Conservation (phyloP, 2,329 filamentous ascomycete species). For the Dothideomycetes sp. region DNA sequence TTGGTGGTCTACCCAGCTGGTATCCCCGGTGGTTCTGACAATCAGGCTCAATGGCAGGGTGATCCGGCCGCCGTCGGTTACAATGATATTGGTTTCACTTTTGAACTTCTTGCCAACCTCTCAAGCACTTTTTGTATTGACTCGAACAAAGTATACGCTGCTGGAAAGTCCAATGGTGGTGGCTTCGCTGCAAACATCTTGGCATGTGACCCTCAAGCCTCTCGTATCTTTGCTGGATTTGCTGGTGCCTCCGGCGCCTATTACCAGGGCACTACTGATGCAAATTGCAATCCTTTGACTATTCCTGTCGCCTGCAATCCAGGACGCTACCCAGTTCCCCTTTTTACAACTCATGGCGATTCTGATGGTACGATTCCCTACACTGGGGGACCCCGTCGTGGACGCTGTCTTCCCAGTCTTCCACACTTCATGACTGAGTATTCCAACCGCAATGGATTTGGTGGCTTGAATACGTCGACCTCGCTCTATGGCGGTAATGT, state of each 20-base stretch:
- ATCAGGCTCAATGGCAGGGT: constrained; percentile 32
- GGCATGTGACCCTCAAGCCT: constrained; percentile 36
- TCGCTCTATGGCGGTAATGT: constrained; percentile 23
- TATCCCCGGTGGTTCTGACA: constrained; percentile 20
- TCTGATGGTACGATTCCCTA: constrained; percentile 35
- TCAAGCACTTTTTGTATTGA: constrained; percentile 37
- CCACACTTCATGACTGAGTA: constrained; percentile 30
- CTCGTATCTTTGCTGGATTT: constrained; percentile 41
- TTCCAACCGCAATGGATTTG: constrained; percentile 29
- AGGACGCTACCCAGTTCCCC: constrained; percentile 25
- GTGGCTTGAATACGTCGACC: constrained; percentile 20
- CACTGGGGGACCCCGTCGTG: constrained; percentile 24
- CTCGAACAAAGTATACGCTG: constrained; percentile 32
- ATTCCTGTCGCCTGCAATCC: constrained; percentile 22
- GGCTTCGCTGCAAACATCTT: constrained; percentile 39
- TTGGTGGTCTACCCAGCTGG: constrained; percentile 39
- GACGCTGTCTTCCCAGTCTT: constrained; percentile 22
- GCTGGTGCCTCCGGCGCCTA: constrained; percentile 40
- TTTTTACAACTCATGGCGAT: constrained; percentile 38
- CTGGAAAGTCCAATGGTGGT: constrained; percentile 46
- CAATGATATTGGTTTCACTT: constrained; percentile 36
- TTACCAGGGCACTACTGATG: constrained; percentile 28
- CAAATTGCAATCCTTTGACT: constrained; percentile 16
- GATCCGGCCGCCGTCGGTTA: constrained; percentile 32
- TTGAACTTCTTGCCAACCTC: constrained; percentile 33